These are phyloP conservation scores for Alnus rubra DNA, from an alignment of 306 rosid genomes.

Conservation along the genomic window DNA sequence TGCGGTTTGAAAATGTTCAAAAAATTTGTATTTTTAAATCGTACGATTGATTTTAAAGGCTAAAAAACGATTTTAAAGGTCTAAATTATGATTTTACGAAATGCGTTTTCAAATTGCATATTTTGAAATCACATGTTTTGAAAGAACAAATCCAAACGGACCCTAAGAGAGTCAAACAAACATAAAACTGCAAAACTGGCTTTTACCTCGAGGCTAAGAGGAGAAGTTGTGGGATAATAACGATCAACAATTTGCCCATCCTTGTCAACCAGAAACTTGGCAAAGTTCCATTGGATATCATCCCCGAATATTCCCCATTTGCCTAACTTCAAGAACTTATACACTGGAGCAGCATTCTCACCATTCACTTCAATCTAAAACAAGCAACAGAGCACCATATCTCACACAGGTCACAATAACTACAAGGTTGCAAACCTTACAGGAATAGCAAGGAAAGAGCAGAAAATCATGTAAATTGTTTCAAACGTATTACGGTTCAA, in stretches of 20 bases:
- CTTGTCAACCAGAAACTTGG: slow-evolving; percentile 77
- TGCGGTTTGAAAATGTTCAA: too few relatives aligned
- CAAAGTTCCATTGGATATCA: slow-evolving; percentile 86
- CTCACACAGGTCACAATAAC: too few relatives aligned
- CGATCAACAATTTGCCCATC: slow-evolving; percentile 73
- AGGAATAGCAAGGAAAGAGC: neutral
- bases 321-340: slow-evolving; percentile 69
- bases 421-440: neutral
- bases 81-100: too few relatives aligned
- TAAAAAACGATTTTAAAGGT: too few relatives aligned
- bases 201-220: slow-evolving; percentile 80
- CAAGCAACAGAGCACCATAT: neutral
- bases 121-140: too few relatives aligned
- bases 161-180: neutral
- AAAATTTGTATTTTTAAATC: too few relatives aligned
- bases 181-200: neutral
- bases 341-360: slow-evolving; percentile 58
- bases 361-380: slow-evolving; percentile 90
- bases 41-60: too few relatives aligned
- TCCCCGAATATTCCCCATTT: slow-evolving; percentile 83
- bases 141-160: too few relatives aligned
- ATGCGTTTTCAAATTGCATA: too few relatives aligned
- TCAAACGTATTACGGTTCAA: neutral
- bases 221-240: slow-evolving; percentile 81
- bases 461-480: neutral